Conservation (phyloP, 352 stramenopile species). For the Aphanomyces stellatus region DNA sequence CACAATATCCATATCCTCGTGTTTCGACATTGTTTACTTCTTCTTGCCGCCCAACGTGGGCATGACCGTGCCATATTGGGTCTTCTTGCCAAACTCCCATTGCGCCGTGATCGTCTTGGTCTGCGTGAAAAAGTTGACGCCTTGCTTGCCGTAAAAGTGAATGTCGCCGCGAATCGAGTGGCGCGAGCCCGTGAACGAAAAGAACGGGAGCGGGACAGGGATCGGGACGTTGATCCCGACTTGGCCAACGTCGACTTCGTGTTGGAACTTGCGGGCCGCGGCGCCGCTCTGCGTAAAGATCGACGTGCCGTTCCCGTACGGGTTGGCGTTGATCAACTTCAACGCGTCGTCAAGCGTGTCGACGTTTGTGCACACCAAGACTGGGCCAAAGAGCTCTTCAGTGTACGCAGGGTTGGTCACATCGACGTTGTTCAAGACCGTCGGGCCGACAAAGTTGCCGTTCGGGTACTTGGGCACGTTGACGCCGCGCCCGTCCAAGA, state of each 20-base stretch:
- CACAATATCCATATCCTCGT: too few relatives aligned
- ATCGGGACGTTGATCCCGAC: conserved; percentile 97
- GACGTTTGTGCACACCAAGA: conserved; percentile 86
- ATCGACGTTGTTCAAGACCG: conserved; percentile 79
- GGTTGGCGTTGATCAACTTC: conserved; percentile 91
- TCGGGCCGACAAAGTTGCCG: conserved; percentile 95
- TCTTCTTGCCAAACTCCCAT: conserved; percentile 88
- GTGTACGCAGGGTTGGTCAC: conserved; percentile 86
- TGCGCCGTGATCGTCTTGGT: conserved; percentile 96
- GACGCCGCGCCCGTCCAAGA: conserved; percentile 89
- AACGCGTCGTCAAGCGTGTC: conserved; percentile 96
- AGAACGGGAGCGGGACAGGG: conserved; percentile 95
- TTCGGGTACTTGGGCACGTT: conserved; percentile 87
- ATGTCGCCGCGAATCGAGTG: conserved; percentile 92
- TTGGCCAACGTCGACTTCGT: conserved; percentile 94
- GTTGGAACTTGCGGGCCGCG: conserved; percentile 94
- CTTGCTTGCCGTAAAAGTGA: conserved; percentile 96
- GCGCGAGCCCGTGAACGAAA: conserved; percentile 96
- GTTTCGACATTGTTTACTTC: conserved; percentile 15
- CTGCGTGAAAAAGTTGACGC: conserved; percentile 97
- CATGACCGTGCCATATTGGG: conserved; percentile 89
- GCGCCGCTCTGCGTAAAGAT: conserved; percentile 94
- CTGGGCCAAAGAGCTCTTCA: conserved; percentile 97
- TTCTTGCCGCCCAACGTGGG: conserved; percentile 61
- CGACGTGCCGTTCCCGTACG: conserved; percentile 95